These are phyloP conservation scores for Fagus crenata DNA, from an alignment of 306 rosid genomes.

Conservation along the genomic window DNA sequence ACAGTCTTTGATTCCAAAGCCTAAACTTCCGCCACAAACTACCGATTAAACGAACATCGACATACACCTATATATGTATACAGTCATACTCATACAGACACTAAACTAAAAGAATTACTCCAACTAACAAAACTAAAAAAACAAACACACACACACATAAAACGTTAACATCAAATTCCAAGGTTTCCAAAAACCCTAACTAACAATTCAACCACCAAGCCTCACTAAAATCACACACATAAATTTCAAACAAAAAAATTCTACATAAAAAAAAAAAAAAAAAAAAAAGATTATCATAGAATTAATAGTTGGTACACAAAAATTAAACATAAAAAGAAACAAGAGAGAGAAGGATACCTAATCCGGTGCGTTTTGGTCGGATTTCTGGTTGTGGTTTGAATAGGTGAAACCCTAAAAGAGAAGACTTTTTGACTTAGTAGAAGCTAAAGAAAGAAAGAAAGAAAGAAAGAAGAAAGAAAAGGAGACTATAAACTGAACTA, in stretches of 20 bases:
- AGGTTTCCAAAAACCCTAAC: constrained; percentile 8
- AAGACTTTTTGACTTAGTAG: neutral
- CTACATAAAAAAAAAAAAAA: neutral
- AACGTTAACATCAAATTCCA: constrained; percentile 1
- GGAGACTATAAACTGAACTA: neutral
- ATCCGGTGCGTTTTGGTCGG: neutral
- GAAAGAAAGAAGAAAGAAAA: neutral
- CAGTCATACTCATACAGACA: too few relatives aligned
- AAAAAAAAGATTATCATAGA: neutral
- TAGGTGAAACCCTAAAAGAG: constrained; percentile 25
- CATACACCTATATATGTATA: too few relatives aligned
- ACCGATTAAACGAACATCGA: too few relatives aligned
- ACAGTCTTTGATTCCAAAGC: too few relatives aligned
- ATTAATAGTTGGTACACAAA: neutral
- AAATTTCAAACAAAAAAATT: neutral
- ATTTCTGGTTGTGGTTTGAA: constrained; percentile 4
- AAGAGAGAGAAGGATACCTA: constrained; percentile 13
- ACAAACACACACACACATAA: neutral
- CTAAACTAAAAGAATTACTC: too few relatives aligned
- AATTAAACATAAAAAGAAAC: neutral
- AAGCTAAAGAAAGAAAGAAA: neutral
- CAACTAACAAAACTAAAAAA: too few relatives aligned
- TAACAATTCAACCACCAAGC: constrained; percentile 1
- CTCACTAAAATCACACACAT: neutral
- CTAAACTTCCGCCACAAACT: too few relatives aligned